Base-by-base conservation (phyloP, 2,329 filamentous ascomycete genomes). In the Fusarium siculi region DNA sequence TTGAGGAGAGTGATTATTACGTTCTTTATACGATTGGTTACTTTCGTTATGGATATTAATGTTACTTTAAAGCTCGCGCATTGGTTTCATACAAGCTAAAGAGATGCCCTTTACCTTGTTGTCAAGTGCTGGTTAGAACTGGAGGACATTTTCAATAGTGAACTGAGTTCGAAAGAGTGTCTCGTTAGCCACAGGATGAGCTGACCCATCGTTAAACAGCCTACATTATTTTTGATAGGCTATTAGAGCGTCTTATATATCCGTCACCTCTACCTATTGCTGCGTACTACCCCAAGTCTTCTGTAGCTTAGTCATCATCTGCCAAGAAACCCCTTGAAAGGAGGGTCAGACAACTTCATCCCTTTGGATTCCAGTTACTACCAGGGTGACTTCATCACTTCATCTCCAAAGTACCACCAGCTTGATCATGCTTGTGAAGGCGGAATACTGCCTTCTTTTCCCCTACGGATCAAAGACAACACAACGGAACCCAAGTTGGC, bases 361-460 rank as follows among this genome's bases (percentile, higher is more conserved):
- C 75, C 73, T 77, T 78, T 49, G 58, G 68, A 77, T 78, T 76
- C 67, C 68, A 78, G 59, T 66, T 58, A 66, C 47, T 67, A 25
- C 54, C 64, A 30, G 44, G 44, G 63, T 70, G 61, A 72, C 54
- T 74, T 70, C 63, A 66, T 66, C 56, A 25, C 54, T 50, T 53
- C 42, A 60, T 59, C 43, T 58, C 56, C 36, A 57, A 59, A 54
- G n/a, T 30, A 40, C 42, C 39, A 37, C 53, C 62, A 54, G 18
- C 43, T 30, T 53, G 39, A 42, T 34, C 18, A 30, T 46, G 14
- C 32, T 42, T 34, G 23, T 46, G 34, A 23, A 44, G 21, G 32
- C 30, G 36, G 52, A 30, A 25, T 30, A 19, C 30, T 32, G 15
- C 28, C 46, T 56, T 66, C 44, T 52, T 19, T 64, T 9, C 43